Conservation (phyloP, 1,139 yeast species). For the Candida sp. region DNA sequence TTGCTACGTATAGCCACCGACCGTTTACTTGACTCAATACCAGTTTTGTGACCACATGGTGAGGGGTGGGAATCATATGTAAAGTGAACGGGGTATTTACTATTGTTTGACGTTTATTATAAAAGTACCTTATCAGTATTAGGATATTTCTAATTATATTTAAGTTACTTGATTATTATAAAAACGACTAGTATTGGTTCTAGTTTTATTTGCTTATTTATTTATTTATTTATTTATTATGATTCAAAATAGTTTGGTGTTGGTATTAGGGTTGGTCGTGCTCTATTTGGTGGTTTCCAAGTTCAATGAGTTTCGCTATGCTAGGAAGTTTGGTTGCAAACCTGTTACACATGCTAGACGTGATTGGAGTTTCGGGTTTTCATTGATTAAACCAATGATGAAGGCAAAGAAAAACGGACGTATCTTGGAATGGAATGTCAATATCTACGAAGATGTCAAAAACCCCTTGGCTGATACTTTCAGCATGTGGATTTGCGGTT, state of each 20-base stretch:
- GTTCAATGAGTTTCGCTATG: background rate
- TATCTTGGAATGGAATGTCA: conserved; percentile 5
- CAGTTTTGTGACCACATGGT: no score
- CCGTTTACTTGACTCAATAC: no score
- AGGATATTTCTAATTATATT: no score
- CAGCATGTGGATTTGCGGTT: conserved; percentile 16
- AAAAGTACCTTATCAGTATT: no score
- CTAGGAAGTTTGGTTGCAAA: conserved; percentile 17
- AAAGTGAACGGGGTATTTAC: no score
- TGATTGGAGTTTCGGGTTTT: conserved; percentile 23
- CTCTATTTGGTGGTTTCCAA: background rate
- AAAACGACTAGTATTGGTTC: no score
- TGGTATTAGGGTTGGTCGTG: background rate
- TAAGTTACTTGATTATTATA: no score
- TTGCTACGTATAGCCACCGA: no score
- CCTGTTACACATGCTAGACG: conserved; percentile 7
- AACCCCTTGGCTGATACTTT: conserved; percentile 14
- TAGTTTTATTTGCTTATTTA: no score
- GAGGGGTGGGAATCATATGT: no score
- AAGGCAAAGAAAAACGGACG: conserved; percentile 16
- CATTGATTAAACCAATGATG: conserved; percentile 9
- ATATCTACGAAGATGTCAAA: conserved; percentile 6
- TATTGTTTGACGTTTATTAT: no score
- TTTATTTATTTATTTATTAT: background rate
- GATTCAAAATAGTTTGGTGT: background rate